Percentiles rank a stretch among this genome's conserved stretches.
These are phyloP conservation scores for Eucalyptus regnans DNA, from an alignment of 345 rosid genomes.

Conservation along the genomic window DNA sequence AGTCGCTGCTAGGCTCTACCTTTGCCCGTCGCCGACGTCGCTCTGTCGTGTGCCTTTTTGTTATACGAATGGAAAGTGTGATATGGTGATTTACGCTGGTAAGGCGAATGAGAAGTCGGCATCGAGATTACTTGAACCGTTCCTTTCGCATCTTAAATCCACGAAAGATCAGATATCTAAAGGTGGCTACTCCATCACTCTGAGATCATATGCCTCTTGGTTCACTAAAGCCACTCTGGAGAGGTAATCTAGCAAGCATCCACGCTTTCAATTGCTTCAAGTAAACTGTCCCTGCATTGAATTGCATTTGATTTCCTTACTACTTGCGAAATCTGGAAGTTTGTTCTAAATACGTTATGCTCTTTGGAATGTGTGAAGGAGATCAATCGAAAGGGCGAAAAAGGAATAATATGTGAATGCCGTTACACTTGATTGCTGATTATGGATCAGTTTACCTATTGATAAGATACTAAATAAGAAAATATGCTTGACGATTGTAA, in stretches of 20 bases:
- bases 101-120: too few species aligned
- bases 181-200: too few species aligned
- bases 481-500: neutral
- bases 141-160: too few species aligned
- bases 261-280: neutral
- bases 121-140: too few species aligned
- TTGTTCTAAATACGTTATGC: neutral
- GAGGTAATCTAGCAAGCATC: constrained; percentile 23
- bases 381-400: neutral
- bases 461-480: neutral
- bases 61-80: too few species aligned
- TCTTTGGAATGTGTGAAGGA: neutral
- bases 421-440: neutral
- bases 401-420: neutral
- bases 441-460: neutral
- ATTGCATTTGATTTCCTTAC: neutral
- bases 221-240: neutral
- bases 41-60: too few species aligned
- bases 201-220: too few species aligned
- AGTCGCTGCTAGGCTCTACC: too few species aligned
- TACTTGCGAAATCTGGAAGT: neutral
- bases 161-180: too few species aligned
- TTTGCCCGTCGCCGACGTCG: too few species aligned
- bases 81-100: too few species aligned
- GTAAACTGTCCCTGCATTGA: neutral